Evolutionary conservation across 306 rosid genomes (phyloP), one percentile per base, ranked within the genome.

Genomic region (Prunus mongolica): DNA sequence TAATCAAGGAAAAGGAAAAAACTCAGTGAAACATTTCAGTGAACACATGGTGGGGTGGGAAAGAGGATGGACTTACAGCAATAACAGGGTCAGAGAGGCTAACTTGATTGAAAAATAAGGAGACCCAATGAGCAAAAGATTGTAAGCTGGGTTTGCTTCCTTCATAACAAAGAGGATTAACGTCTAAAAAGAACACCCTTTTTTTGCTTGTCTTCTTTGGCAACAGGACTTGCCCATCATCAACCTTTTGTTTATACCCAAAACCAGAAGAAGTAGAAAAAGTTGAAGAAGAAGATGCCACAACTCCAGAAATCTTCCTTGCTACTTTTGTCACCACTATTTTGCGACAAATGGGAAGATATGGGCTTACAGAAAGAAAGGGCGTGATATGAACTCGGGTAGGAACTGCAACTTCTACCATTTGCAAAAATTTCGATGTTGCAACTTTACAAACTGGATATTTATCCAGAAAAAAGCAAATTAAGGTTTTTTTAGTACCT

Each of bases 161-260:
- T 14, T 79, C 85, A 34, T 92, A 92, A 52, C 97, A 92, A 9
- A 94, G 85, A 19, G 97, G 96, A 81, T 88, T 92, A 3, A 94
- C 98, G 52, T 94, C 98, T 61, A 94, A 83, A 55, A 94, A 90
- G 81, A 91, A 94, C 12, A 89, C 92, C 84, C 93, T 83, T 73
- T 80, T 86, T 79, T 62, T 85, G 71, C 77, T 52, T 28, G 45
- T 24, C 65, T 76, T 89, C 57, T 72, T 72, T 1, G 69, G 41
- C 20, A 44, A 47, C 49, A 67, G 60, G 68, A 75, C 57, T 71
- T 80, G 83, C 78, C 80, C 86, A 50, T 80, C 81, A 73, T 27
- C 61, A 65, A 83, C 68, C 12, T 20, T 32, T 8, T 6, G 46
- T 78, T 83, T 67, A 50, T 71, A 30, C 77, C 44, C 75, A 64